These are phyloP conservation scores for Penicillium hordei DNA, from an alignment of 2,329 filamentous ascomycete species.

Conservation along the genomic window DNA sequence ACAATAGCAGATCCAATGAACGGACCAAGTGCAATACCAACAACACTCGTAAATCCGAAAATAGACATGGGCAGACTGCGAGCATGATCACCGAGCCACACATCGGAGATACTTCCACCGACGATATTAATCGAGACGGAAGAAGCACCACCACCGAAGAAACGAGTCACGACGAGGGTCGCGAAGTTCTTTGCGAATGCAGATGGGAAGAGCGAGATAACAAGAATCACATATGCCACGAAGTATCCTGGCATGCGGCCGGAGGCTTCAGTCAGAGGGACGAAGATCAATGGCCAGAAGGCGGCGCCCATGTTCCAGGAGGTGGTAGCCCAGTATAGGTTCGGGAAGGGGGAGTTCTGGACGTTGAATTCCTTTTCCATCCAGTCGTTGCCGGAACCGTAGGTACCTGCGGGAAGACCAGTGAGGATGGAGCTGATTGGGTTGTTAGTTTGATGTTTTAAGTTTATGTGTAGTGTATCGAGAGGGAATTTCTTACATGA, in stretches of 20 bases:
- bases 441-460: background rate
- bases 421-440: constrained; percentile 40
- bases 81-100: constrained; percentile 40
- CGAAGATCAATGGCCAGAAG: constrained; percentile 36
- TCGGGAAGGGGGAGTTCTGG: constrained; percentile 34
- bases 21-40: constrained; percentile 47
- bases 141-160: constrained; percentile 47
- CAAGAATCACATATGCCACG: constrained; percentile 43
- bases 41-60: constrained; percentile 46
- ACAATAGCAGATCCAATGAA: constrained; percentile 46
- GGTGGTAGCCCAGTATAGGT: constrained; percentile 34
- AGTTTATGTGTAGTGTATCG: background rate
- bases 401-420: constrained; percentile 43
- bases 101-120: constrained; percentile 37
- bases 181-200: constrained; percentile 48
- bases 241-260: constrained; percentile 49
- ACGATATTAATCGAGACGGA: constrained; percentile 46
- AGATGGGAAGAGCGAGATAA: constrained; percentile 45
- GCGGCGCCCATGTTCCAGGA: constrained; percentile 40
- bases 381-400: constrained; percentile 36
- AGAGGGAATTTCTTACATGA: constrained; percentile 29
- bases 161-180: constrained; percentile 46
- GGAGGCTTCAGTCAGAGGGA: constrained; percentile 39
- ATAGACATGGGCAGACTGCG: constrained; percentile 47
- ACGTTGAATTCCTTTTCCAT: constrained; percentile 34